Base-by-base conservation (phyloP, 495 filamentous ascomycete genomes). In the Rusavskia elegans region DNA sequence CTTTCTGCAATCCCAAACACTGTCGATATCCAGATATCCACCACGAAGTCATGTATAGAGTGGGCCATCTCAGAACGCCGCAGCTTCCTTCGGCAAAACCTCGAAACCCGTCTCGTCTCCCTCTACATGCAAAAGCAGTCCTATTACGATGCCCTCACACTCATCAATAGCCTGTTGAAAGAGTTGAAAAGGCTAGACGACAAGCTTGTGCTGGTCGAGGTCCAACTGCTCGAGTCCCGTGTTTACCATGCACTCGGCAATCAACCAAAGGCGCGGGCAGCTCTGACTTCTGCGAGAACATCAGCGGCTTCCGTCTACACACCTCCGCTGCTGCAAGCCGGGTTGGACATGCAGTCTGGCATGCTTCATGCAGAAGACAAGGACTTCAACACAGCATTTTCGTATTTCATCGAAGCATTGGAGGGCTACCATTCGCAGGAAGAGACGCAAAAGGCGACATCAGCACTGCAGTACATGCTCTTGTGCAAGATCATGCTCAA, bases 401-500 rank as follows among this genome's bases (percentile, higher is more conserved):
- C 87, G 42, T 99, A 99, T 72, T 99, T 99, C 69, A 95, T 99
- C 66, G 92, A 99, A 69, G 92, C 92, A 14, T 74, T 99, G 49
- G 92, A 99, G 63, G 92, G 92, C 42, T 97, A 97, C 69, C 89
- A 87, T 67, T 81, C 85, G 7, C 87, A 95, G 63, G 92, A 99
- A 55, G 86, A 90, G 58, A 68, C 82, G 7, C 73, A 77, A 54
- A 83, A 87, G 66, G 92, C 92, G 5, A 90, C 88, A 9, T 82
- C 89, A 9, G 85, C 92, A 25, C 72, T 99, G 56, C 94, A 99
- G 70, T 99, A 99, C 76, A 97, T 99, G 93, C 76, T 99, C 35
- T 80, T 99, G 29, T 97, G 92, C 77, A 96, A 97, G 75, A 93
- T 99, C 71, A 97, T 99, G 92, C 75, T 96, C 56, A 99, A 99